Base-by-base conservation (phyloP, 495 filamentous ascomycete genomes). In the Alectoria sarmentosa region DNA sequence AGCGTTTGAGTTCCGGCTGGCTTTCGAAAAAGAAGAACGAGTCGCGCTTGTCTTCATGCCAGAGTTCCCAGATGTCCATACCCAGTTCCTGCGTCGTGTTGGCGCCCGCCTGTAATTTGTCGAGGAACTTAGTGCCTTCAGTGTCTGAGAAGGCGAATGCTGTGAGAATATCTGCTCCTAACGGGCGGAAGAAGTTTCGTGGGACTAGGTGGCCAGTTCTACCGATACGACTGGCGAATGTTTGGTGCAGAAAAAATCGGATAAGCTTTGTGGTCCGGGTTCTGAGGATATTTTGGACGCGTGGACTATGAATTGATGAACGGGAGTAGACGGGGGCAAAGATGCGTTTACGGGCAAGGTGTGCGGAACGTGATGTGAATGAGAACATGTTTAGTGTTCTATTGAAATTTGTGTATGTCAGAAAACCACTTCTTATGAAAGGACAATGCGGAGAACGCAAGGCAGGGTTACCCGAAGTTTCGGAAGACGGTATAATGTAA, bases 301-400 rank as follows among this genome's bases (percentile, higher is more conserved):
- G 30, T 15, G 58, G 44, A 23, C 56, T 36, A 23, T 39, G 57
- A 30, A 66, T 48, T 15, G 66, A 42, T 15, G 66, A 46, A 52
- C 62, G 66, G 14, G 63, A 65, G 52, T 68, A 68, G 5, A 60
- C 59, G 21, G 63, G 41, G 37, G 58, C 66, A 26, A 68, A 62
- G 9, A 68, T 59, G 32, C 66, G 58, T 41, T 62, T 62, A 3
- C 67, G 60, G 28, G 52, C 57, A 11, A 34, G 46, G 44, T 66
- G 66, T 15, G 49, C 48, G n/a, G 49, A 59, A 34, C 63, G 61
- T 34, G 48, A 38, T 19, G 34, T 57, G 32, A 44, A 68, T 4
- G 66, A 68, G 39, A 68, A 68, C 66, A 68, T 68, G 23, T 68
- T 68, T 32, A 37, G 38, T 28, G 62, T 65, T 19, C 66, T 68